These are phyloP conservation scores for Limnomonas spitsbergensis DNA, from an alignment of 139 green algal species.

Conservation along the genomic window DNA sequence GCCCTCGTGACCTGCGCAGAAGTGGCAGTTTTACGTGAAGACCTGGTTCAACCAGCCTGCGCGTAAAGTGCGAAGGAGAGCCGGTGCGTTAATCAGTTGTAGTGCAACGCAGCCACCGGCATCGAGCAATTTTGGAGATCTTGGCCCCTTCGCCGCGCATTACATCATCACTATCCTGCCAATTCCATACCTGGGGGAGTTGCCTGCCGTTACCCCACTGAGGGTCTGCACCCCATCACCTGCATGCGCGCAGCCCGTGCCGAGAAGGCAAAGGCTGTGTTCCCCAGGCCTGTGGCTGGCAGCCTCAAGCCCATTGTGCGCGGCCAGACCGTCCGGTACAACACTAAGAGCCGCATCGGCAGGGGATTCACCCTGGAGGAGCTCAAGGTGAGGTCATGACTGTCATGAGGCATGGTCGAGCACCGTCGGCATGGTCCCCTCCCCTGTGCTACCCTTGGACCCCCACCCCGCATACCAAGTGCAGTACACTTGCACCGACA, in stretches of 20 bases:
- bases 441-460: no score
- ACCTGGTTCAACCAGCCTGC: constrained; percentile 99
- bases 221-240: not conserved
- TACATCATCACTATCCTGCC: not conserved
- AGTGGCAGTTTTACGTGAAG: constrained; percentile 84
- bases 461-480: no score
- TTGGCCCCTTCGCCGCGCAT: no score
- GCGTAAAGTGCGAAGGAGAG: constrained; percentile 81
- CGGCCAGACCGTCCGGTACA: constrained; percentile 92
- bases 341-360: constrained; percentile 87
- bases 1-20: constrained; percentile 41
- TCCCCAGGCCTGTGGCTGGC: constrained; percentile 88
- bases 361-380: constrained; percentile 96
- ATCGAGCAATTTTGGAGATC: not conserved
- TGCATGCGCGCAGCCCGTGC: constrained; percentile 68
- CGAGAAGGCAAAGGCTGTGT: constrained; percentile 86
- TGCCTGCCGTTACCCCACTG: not conserved
- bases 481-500: no score
- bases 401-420: no score
- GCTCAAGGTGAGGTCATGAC: constrained; percentile 84
- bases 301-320: constrained; percentile 86
- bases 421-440: no score
- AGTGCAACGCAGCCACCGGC: no score
- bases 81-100: constrained; percentile 69
- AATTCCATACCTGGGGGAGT: not conserved